Conservation (phyloP, 345 rosid genomes). For the Eucalyptus curtisii region DNA sequence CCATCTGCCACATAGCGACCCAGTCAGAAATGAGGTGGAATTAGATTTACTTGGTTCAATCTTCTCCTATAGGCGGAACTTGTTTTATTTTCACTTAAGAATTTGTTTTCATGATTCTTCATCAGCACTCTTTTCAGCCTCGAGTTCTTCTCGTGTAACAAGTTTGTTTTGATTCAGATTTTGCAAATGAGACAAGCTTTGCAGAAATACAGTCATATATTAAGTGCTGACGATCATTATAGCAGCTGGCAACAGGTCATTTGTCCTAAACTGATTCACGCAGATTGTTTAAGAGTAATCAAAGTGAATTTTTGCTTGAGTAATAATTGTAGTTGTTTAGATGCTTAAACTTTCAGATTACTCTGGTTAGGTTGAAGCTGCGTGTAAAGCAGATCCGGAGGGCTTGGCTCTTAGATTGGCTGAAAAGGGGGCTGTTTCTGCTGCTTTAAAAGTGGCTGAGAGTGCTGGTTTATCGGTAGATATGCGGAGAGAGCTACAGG, state of each 20-base stretch:
- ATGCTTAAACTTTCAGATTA: neutral
- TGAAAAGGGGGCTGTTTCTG: conserved; percentile 96
- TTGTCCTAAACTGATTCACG: neutral
- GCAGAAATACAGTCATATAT: conserved; percentile 85
- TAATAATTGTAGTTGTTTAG: neutral
- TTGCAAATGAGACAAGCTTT: conserved; percentile 77
- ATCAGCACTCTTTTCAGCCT: neutral
- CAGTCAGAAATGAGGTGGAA: conserved; percentile 53
- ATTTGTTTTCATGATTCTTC: neutral
- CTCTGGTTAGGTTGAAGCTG: conserved; percentile 62
- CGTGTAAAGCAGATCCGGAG: conserved; percentile 87
- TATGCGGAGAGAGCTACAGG: conserved; percentile 89
- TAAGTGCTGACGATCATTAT: conserved; percentile 74
- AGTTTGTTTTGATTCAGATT: conserved; percentile 22
- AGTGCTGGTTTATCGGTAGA: conserved; percentile 82
- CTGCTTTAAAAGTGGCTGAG: conserved; percentile 96
- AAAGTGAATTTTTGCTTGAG: neutral
- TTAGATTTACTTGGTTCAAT: neutral
- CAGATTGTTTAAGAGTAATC: neutral
- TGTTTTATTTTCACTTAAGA: neutral
- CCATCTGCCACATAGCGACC: conserved; percentile 61
- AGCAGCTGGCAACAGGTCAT: conserved; percentile 97
- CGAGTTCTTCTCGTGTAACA: neutral
- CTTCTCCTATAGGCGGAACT: neutral
- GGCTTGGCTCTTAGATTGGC: conserved; percentile 96